Evolutionary conservation across 148 eudicot species (phyloP), one percentile per base, ranked within the genome.

Genomic region (Mesembryanthemum crystallinum): DNA sequence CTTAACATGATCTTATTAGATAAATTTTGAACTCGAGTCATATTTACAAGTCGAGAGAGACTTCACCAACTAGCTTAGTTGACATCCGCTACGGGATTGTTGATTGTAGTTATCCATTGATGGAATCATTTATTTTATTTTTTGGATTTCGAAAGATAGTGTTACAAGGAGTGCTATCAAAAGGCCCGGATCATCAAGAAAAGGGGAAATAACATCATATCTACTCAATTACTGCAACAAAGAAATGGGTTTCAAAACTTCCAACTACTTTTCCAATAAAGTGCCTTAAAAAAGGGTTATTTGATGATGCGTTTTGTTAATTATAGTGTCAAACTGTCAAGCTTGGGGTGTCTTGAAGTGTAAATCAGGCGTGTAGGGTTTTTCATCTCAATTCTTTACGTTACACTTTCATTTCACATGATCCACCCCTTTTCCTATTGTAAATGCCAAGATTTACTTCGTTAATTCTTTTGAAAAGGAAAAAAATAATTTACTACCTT

Each of bases 111-210:
- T 39, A 39, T 5, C 5, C 43, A 39, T 39, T 39, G 9, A 39
- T 0, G 43, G 43, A 9, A 5, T 2, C 0, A 39, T 39, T 39
- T 39, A 5, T 39, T 39, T 39, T 39, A 0, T 39, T 39, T 39
- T 39, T 45, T 7, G 12, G 49, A 45, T 55, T 74, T 74, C 43
- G 69, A 76, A 76, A 67, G 35, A 67, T 45, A 54, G 45, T 66
- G 42, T 52, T 47, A 45, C 55, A 67, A 76, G 25, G 72, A 67
- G 78, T 67, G 78, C 55, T 42, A 65, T 64, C 5, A 25, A 39
- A 66, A 61, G 29, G 32, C 17, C 24, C 24, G 59, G 35, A 66
- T 65, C 37, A 75, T 75, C 20, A 67, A 25, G 25, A 3, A 63
- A 64, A 73, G 47, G 57, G 30, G 33, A 24, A 18, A 70, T n/a